Evolutionary conservation across 805 yeast species (phyloP), one percentile per base, ranked within the genome.

Genomic region (Starmerella kuoi): DNA sequence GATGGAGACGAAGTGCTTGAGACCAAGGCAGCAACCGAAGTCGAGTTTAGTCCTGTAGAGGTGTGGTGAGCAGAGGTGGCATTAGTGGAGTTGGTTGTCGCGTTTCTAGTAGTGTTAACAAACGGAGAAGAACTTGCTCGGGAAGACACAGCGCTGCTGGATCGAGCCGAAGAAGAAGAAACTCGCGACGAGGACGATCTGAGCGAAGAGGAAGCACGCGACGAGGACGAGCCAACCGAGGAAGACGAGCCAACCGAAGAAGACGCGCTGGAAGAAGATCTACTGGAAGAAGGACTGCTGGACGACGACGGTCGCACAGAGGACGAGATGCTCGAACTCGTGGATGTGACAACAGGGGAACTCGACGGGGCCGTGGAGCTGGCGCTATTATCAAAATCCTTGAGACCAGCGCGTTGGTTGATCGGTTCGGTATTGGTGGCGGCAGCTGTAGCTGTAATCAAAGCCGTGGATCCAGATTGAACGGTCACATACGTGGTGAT

Each of bases 401-500:
- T 9, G 12, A 11, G 28, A 14, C 14, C 28, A 25, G 28, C 28
- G n/a, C n/a, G n/a, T n/a, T n/a, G n/a, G n/a, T n/a, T n/a, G n/a
- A n/a, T n/a, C n/a, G n/a, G n/a, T n/a, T n/a, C n/a, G n/a, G n/a
- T n/a, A n/a, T n/a, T n/a, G 14, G 28, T 14, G 14, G 14, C 28
- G 9, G 28, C 14, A 31, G 35, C 18, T 9, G 35, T 31, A 12
- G 12, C 12, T 9, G 35, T 31, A 14, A 31, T 19, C 35, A 31
- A 31, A 31, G 12, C 12, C 14, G 21, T 31, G n/a, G 35, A 17
- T 17, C 35, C 35, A 31, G 35, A 31, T 31, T 31, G 21, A 14
- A 31, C 18, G 18, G 35, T 31, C 35, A 31, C 35, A 14, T 31
- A 31, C 9, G 35, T 31, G 22, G 35, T 31, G 22, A 31, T 19